Conservation (phyloP, 1,284 basidiomycete species). For the Rhodotorula sp. region DNA sequence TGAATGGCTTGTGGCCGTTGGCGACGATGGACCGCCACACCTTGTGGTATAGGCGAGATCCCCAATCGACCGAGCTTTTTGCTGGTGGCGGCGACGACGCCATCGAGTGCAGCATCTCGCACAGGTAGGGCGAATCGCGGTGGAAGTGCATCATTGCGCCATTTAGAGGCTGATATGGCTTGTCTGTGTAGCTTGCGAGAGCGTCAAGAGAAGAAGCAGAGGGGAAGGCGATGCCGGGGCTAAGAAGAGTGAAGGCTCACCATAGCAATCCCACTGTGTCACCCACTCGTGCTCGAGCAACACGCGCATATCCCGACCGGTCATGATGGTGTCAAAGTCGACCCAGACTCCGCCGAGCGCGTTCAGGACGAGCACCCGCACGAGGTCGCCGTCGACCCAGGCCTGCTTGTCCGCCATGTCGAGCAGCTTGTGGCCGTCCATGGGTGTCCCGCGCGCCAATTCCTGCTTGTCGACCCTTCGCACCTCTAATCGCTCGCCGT, state of each 20-base stretch:
- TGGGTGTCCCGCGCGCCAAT: conserved; percentile 69
- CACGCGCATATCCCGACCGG: conserved; percentile 69
- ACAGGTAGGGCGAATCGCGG: conserved; percentile 83
- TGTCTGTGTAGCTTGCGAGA: conserved; percentile 58
- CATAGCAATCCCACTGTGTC: conserved; percentile 89
- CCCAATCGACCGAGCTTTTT: conserved; percentile 83
- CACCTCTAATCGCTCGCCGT: conserved; percentile 68
- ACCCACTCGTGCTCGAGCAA: conserved; percentile 88
- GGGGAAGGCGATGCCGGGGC: not conserved
- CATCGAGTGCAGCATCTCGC: conserved; percentile 91
- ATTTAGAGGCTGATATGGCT: conserved; percentile 80
- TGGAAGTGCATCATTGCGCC: conserved; percentile 90
- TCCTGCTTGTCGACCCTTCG: conserved; percentile 63
- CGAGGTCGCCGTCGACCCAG: conserved; percentile 89
- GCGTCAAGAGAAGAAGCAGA: not conserved
- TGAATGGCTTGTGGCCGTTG: conserved; percentile 72
- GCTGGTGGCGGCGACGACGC: conserved; percentile 65
- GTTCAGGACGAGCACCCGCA: conserved; percentile 82
- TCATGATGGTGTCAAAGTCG: conserved; percentile 89
- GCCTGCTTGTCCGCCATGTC: conserved; percentile 65
- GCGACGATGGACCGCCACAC: conserved; percentile 78
- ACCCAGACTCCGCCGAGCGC: conserved; percentile 86
- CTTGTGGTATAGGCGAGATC: conserved; percentile 79
- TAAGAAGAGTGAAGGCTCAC: conserved; percentile 55
- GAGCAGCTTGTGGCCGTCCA: conserved; percentile 64